Evolutionary conservation across 2,329 filamentous ascomycete species (phyloP).

Genomic region (Diaporthe eres): DNA sequence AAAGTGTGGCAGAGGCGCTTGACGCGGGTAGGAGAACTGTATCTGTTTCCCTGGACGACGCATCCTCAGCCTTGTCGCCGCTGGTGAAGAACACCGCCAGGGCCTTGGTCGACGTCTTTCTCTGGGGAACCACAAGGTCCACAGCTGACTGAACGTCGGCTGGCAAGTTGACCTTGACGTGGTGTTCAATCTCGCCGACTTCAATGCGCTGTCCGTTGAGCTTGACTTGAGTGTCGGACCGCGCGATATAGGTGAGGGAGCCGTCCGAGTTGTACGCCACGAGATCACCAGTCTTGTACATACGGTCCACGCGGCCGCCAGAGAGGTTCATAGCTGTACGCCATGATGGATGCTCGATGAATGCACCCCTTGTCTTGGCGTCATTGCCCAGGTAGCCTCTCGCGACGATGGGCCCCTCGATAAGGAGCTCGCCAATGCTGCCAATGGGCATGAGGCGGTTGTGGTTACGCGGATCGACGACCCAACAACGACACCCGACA

Average conservation of each 20-base stretch:
- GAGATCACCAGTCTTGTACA: constrained; percentile 59
- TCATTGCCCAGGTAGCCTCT: not conserved
- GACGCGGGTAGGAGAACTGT: not conserved
- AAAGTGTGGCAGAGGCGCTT: not conserved
- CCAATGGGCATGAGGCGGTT: constrained; percentile 18
- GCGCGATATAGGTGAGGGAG: constrained; percentile 48
- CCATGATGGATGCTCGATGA: constrained; percentile 5
- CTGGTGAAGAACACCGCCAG: constrained; percentile 56
- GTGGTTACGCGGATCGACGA: not conserved
- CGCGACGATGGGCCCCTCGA: constrained; percentile 25
- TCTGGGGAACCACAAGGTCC: constrained; percentile 5
- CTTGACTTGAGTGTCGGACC: constrained; percentile 67
- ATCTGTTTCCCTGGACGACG: not conserved
- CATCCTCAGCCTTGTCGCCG: constrained; percentile 41
- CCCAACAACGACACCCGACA: constrained; percentile 11
- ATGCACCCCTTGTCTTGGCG: not conserved
- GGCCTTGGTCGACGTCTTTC: constrained; percentile 47
- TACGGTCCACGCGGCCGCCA: constrained; percentile 43
- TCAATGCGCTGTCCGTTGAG: constrained; percentile 66
- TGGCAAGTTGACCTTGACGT: constrained; percentile 9
- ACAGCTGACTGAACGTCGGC: constrained; percentile 24
- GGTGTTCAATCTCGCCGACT: constrained; percentile 48
- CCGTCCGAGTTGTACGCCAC: constrained; percentile 53
- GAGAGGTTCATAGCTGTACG: not conserved
- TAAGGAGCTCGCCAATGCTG: constrained; percentile 9